A percentile compares a stretch with the other conserved stretches of the same genome.
phyloP scores from a whole-genome alignment of 148 eudicot species.

The Gaultheria prostrata region DNA sequence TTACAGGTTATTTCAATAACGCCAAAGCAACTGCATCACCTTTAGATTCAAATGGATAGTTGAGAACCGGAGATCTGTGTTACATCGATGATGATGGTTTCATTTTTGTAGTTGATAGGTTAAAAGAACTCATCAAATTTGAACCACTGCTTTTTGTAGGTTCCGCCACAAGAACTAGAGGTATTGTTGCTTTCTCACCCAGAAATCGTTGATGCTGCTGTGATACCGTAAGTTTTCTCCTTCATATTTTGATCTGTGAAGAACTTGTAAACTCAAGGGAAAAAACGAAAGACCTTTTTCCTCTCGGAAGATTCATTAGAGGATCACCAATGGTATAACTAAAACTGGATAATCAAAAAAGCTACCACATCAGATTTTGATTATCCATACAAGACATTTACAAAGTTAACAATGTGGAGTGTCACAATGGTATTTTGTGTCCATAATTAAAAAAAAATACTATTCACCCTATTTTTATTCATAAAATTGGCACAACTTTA shows the following conservation, averaged over 20 bases:
- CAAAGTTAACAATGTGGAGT: too few species aligned
- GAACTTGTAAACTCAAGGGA: background rate
- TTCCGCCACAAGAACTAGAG: constrained; percentile 88
- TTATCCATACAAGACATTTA: too few species aligned
- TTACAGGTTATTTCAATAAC: constrained; percentile 24
- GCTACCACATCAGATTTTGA: too few species aligned
- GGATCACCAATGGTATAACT: too few species aligned
- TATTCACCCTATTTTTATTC: too few species aligned
- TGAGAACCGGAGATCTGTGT: constrained; percentile 41
- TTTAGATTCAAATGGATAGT: constrained; percentile 35
- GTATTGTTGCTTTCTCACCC: constrained; percentile 81
- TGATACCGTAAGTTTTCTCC: constrained; percentile 70
- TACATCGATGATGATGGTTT: constrained; percentile 38
- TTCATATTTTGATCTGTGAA: background rate
- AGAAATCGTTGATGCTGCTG: constrained; percentile 78
- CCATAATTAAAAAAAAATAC: too few species aligned
- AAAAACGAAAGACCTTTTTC: background rate
- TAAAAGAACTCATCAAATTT: constrained; percentile 43
- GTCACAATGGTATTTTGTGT: too few species aligned
- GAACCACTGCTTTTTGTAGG: constrained; percentile 40
- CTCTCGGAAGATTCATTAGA: background rate
- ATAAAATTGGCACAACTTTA: too few species aligned
- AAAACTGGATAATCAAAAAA: too few species aligned
- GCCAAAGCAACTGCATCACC: constrained; percentile 37
- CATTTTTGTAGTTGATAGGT: constrained; percentile 39